Base-by-base conservation (phyloP, 2,329 filamentous ascomycete species). In the Aspergillus melleus region DNA sequence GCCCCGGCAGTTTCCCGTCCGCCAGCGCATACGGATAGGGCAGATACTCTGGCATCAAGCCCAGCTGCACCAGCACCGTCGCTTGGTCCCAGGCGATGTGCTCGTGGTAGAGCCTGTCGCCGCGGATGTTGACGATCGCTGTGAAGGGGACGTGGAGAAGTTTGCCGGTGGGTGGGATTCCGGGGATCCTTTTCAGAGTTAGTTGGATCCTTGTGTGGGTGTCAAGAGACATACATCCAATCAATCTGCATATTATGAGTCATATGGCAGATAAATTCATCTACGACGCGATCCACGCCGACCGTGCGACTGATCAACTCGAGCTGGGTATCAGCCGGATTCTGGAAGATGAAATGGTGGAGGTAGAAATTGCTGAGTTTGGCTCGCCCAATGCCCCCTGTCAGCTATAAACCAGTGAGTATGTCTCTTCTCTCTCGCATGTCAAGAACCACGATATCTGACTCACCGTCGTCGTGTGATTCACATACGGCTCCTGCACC, bases 401-500 rank as follows among this genome's bases (percentile, higher is more conserved):
- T 88, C 62, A 87, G 70, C 78, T 82, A 56, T 10, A 22, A 57
- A 20, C 52, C 59, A 20, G n/a, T 4, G 57, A n/a, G 26, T 36
- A 59, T 24, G 24, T 5, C 4, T 24, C 1, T 6, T 1, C 4
- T 24, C 4, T 24, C 24, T 24, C 5, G 3, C 4, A 24, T 24
- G 24, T 24, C 24, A 24, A 24, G 24, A 24, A 5, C 5, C 24
- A 24, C 14, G 49, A 3, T 2, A 49, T 6, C 30, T 5, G 2
- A 30, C 82, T 78, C 67, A 87, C 81, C 0, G 89, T 91, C 0
- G 89, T 88, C 2, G 92, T 80, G 69, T 92, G 88, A 69, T 92
- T 92, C 1, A 93, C 90, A 68, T 92, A 92, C 1, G 90, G 90
- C 71, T 91, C 86, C 52, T 87, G 81, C 1, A 92, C 89, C 90